Conservation (phyloP, 2,329 filamentous ascomycete genomes). For the Claviceps spartinae region DNA sequence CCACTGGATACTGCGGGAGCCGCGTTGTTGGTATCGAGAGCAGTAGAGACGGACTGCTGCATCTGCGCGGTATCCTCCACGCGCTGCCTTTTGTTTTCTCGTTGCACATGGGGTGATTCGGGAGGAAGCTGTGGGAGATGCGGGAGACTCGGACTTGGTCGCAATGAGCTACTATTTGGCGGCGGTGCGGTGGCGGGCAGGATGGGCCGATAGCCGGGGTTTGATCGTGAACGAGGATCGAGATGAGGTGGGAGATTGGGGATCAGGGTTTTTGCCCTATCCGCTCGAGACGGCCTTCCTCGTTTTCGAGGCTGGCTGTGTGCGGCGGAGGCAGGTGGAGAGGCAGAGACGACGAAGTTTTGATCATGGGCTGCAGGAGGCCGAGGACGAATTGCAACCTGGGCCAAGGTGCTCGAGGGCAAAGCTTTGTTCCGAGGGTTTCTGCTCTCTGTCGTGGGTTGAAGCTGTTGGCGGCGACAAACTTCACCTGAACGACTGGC, state of each 20-base stretch:
- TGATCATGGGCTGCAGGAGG: constrained; percentile 7
- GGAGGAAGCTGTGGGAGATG: neutral
- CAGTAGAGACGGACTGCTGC: neutral
- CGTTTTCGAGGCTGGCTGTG: constrained; percentile 23
- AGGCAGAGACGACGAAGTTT: neutral
- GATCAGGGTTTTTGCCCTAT: constrained; percentile 22
- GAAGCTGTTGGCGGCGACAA: constrained; percentile 3
- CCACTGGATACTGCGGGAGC: constrained; percentile 2
- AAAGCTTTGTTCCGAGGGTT: constrained; percentile 2
- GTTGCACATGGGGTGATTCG: neutral
- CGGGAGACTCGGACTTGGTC: neutral
- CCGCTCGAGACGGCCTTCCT: constrained; percentile 31
- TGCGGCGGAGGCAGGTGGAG: neutral
- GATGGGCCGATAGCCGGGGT: constrained; percentile 5
- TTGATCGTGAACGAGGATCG: constrained; percentile 16
- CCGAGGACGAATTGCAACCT: constrained; percentile 13
- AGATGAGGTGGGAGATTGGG: constrained; percentile 20
- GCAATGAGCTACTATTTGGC: neutral
- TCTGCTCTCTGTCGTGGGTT: neutral
- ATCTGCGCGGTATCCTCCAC: neutral
- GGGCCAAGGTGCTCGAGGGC: neutral
- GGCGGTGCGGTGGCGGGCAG: constrained; percentile 7
- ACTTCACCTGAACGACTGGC: constrained; percentile 20
- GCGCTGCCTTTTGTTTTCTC: constrained; percentile 4
- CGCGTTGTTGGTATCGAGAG: neutral